Base-by-base conservation (phyloP, 2,329 filamentous ascomycete genomes). In the Neoscytalidium dimidiatum region DNA sequence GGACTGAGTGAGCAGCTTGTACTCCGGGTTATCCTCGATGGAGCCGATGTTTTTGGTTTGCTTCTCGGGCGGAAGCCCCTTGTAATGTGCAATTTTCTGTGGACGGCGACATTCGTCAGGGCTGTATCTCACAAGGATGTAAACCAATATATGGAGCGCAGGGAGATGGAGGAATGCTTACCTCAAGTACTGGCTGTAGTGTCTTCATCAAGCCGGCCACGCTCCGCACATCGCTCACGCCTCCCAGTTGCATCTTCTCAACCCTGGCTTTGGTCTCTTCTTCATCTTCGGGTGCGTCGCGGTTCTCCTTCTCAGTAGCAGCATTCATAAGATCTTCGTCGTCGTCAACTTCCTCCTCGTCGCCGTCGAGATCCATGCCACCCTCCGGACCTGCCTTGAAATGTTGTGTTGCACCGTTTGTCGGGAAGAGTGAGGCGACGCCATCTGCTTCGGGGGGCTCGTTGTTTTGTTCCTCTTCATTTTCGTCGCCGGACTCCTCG, bases 1-100 rank as follows among this genome's bases (percentile, higher is more conserved):
- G 17, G 93, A 93, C 75, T 95, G 89, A 35, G 92, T 96, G 65
- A 97, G 81, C 38, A 97, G 87, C 77, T 92, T 88, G 78, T 96
- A 97, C 76, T 96, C 93, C 60, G 92, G 92, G 71, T 96, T 93
- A 73, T 96, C 92, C 78, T 97, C 93, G 72, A 96, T 89, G 64
- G 92, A 94, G 43, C 73, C 92, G 67, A 95, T 82, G 71, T 88
- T 85, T 23, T 84, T 86, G 31, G 85, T 86, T 69, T 84, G 86
- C 65, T 88, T 84, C 62, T 87, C 84, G 35, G 88, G 85, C 4
- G 90, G 85, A 71, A 92, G 84, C 46, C 85, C 86, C 79, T 92
- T 88, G 79, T 88, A 95, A 72, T 91, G 83, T 75, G 86, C 83
- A 78, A 96, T 94, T 90, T 92, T 92, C 91, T 95, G 82, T 75